phyloP scores from a whole-genome alignment of 2,329 filamentous ascomycete genomes.

The Zasmidium cellare region DNA sequence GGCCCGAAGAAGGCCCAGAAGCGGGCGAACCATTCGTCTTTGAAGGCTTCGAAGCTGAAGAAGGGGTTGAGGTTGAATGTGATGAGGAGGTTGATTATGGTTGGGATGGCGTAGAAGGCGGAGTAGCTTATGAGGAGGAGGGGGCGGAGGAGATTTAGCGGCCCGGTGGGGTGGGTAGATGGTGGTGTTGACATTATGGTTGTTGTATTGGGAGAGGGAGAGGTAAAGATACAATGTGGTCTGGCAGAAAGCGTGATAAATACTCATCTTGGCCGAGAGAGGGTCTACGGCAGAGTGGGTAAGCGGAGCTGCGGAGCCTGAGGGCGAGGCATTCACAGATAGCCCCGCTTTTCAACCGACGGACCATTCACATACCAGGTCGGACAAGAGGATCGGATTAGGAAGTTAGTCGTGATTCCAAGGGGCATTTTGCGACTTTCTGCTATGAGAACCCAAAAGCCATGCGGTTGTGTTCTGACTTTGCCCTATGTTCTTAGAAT shows the following conservation, averaged over 20 bases:
- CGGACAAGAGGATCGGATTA: no score
- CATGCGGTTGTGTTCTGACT: no score
- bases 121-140: constrained; percentile 53
- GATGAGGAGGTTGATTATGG: constrained; percentile 46
- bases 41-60: constrained; percentile 31
- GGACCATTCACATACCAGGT: background rate
- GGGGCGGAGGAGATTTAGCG: constrained; percentile 34
- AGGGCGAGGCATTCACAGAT: background rate
- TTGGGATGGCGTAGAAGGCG: constrained; percentile 52
- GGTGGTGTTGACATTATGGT: background rate
- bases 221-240: background rate
- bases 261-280: background rate
- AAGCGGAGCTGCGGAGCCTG: background rate
- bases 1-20: constrained; percentile 63
- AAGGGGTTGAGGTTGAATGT: constrained; percentile 27
- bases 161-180: constrained; percentile 13
- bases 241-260: background rate
- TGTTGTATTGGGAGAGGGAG: background rate
- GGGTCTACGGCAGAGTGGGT: no score
- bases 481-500: no score
- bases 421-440: no score
- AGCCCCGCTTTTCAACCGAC: background rate
- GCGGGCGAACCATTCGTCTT: constrained; percentile 57
- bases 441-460: no score
- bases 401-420: no score